A percentile compares a stretch with the other conserved stretches of the same genome.
Evolutionary conservation across 2,329 filamentous ascomycete genomes (phyloP).

Genomic region (Venturia nashicola): DNA sequence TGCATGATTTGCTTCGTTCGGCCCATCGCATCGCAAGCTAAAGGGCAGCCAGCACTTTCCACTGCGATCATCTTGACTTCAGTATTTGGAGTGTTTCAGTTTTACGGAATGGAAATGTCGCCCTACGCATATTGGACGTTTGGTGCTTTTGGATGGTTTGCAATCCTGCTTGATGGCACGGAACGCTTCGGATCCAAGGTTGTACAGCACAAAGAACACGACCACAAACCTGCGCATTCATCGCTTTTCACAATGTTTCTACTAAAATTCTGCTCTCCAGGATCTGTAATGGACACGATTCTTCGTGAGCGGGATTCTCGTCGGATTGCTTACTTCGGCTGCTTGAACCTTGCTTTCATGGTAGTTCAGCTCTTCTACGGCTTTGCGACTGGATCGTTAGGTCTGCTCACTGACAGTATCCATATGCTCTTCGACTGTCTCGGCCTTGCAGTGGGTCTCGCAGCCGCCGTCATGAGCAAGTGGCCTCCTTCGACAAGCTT

Average conservation of each 20-base stretch:
- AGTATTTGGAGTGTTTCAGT: constrained; percentile 15
- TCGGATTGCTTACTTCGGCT: constrained; percentile 95
- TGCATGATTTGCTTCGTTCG: constrained; percentile 27
- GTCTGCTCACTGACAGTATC: constrained; percentile 92
- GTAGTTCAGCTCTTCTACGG: constrained; percentile 87
- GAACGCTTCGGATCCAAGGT: not conserved
- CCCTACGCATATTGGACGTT: not conserved
- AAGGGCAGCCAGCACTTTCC: constrained; percentile 20
- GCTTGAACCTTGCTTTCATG: constrained; percentile 94
- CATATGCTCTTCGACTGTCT: constrained; percentile 99
- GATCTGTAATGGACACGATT: constrained; percentile 74
- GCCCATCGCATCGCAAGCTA: constrained; percentile 16
- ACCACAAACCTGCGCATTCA: constrained; percentile 23
- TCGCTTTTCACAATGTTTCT: constrained; percentile 54
- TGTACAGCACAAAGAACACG: constrained; percentile 8
- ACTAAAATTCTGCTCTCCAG: constrained; percentile 54
- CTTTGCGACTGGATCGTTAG: constrained; percentile 82
- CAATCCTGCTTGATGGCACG: not conserved
- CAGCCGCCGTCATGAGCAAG: constrained; percentile 89
- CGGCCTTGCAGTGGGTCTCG: constrained; percentile 76
- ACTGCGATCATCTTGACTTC: constrained; percentile 16
- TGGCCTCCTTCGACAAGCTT: constrained; percentile 85
- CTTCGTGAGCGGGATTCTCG: constrained; percentile 84
- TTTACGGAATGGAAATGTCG: not conserved
- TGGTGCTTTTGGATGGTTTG: not conserved